Conservation (phyloP, 768 basidiomycete species). For the Calocybe cyanea region DNA sequence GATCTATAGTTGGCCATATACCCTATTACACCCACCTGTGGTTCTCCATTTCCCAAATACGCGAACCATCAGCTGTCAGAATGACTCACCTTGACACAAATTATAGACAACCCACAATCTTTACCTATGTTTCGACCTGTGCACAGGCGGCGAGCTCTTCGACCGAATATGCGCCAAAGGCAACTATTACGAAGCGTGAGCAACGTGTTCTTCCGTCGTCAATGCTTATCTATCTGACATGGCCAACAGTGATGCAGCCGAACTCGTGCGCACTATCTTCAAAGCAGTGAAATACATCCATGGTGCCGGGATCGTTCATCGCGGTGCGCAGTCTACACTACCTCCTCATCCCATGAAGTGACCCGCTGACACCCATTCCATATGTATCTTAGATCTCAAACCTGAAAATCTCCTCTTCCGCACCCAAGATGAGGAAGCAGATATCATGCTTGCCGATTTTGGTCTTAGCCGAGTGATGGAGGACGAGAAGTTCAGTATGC, state of each 20-base stretch:
- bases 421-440: slow-evolving; percentile 81
- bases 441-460: slow-evolving; percentile 97
- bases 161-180: slow-evolving; percentile 98
- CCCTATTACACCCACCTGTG: not conserved
- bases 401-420: slow-evolving; percentile 98
- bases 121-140: slow-evolving; percentile 93
- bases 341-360: not conserved
- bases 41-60: not conserved
- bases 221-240: slow-evolving; percentile 3
- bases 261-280: slow-evolving; percentile 82
- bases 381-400: slow-evolving; percentile 66
- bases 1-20: not conserved
- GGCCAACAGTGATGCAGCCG: slow-evolving; percentile 93
- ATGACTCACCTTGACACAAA: slow-evolving; percentile 2
- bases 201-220: not conserved
- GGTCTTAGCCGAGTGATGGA: slow-evolving; percentile 90
- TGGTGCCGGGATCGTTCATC: slow-evolving; percentile 87
- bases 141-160: slow-evolving; percentile 97
- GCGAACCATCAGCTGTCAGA: not conserved
- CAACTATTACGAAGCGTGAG: slow-evolving; percentile 91
- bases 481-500: slow-evolving; percentile 77
- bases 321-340: slow-evolving; percentile 42
- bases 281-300: slow-evolving; percentile 91
- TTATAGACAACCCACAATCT: slow-evolving; percentile 83
- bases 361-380: too few relatives aligned